A percentile compares a stretch with the other conserved stretches of the same genome.
Evolutionary conservation across 2,329 filamentous ascomycete species (phyloP).

Genomic region (Epichloe uncinata): DNA sequence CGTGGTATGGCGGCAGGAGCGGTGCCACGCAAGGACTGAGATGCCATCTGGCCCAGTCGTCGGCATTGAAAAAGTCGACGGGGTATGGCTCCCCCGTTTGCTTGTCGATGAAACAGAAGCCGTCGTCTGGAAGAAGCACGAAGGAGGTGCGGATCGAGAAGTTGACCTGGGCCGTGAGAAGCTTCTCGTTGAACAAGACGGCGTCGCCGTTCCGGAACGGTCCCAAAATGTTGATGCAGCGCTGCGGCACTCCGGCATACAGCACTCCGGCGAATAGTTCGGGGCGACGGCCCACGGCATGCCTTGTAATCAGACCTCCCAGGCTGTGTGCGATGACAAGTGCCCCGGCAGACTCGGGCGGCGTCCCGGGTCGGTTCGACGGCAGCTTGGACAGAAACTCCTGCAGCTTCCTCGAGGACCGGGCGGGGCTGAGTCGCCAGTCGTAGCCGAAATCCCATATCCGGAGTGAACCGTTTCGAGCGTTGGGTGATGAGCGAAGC

Average conservation of each 20-base stretch:
- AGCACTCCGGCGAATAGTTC: slow-evolving; percentile 77
- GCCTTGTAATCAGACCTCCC: slow-evolving; percentile 75
- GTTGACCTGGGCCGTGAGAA: slow-evolving; percentile 85
- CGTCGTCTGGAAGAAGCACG: slow-evolving; percentile 72
- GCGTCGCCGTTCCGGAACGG: slow-evolving; percentile 87
- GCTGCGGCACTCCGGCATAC: slow-evolving; percentile 73
- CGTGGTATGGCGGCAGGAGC: slow-evolving; percentile 43
- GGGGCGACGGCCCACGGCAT: slow-evolving; percentile 74
- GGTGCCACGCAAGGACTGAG: slow-evolving; percentile 66
- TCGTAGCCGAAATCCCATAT: slow-evolving; percentile 92
- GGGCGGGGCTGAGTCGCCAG: slow-evolving; percentile 75
- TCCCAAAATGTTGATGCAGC: slow-evolving; percentile 83
- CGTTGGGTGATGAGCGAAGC: slow-evolving; percentile 61
- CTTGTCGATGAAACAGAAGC: slow-evolving; percentile 77
- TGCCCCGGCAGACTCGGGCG: slow-evolving; percentile 49
- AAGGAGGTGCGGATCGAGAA: slow-evolving; percentile 84
- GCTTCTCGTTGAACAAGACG: slow-evolving; percentile 75
- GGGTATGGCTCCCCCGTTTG: slow-evolving; percentile 66
- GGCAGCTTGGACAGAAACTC: slow-evolving; percentile 61
- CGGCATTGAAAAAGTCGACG: slow-evolving; percentile 69
- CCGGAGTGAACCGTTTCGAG: slow-evolving; percentile 54
- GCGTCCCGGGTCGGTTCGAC: slow-evolving; percentile 50
- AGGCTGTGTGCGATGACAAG: slow-evolving; percentile 77
- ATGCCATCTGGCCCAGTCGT: slow-evolving; percentile 67
- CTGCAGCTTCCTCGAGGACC: slow-evolving; percentile 59